A percentile compares a stretch with the other conserved stretches of the same genome.
Conservation (phyloP, 2,329 filamentous ascomycete genomes). For the Thielaviopsis musarum region DNA sequence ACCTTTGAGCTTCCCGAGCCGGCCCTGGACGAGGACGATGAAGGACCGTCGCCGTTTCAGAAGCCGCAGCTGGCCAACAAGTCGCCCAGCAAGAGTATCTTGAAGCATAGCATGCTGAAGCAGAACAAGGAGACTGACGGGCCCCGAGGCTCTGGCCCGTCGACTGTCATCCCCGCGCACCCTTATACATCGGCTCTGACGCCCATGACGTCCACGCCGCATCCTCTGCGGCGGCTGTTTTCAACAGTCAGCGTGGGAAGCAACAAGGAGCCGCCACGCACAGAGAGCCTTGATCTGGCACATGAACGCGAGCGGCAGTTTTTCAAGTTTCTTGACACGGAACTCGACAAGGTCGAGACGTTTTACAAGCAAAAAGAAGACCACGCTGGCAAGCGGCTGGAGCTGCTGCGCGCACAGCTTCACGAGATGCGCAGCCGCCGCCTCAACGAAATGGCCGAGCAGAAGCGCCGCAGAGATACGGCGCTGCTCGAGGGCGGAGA, state of each 20-base stretch:
- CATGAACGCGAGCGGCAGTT: conserved; percentile 69
- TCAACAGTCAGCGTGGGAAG: conserved; percentile 16
- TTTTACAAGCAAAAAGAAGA: conserved; percentile 85
- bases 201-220: conserved; percentile 16
- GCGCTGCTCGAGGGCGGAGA: conserved; percentile 12
- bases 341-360: conserved; percentile 77
- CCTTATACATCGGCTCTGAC: neutral
- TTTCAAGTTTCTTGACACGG: conserved; percentile 63
- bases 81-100: neutral
- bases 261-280: conserved; percentile 16
- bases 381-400: conserved; percentile 59
- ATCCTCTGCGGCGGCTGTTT: conserved; percentile 20
- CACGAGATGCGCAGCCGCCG: conserved; percentile 84
- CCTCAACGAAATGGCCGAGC: conserved; percentile 47
- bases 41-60: conserved; percentile 1
- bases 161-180: neutral
- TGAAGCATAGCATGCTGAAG: conserved; percentile 4
- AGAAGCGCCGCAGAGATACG: conserved; percentile 20
- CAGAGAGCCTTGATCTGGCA: conserved; percentile 40
- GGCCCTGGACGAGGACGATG: conserved; percentile 24
- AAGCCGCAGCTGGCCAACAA: neutral
- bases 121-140: neutral
- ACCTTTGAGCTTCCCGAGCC: conserved; percentile 37
- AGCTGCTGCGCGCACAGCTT: conserved; percentile 61
- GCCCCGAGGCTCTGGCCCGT: neutral